A percentile compares a stretch with the other conserved stretches of the same genome.
Conservation (phyloP, 805 yeast species). For the Monosporozyma solicola region DNA sequence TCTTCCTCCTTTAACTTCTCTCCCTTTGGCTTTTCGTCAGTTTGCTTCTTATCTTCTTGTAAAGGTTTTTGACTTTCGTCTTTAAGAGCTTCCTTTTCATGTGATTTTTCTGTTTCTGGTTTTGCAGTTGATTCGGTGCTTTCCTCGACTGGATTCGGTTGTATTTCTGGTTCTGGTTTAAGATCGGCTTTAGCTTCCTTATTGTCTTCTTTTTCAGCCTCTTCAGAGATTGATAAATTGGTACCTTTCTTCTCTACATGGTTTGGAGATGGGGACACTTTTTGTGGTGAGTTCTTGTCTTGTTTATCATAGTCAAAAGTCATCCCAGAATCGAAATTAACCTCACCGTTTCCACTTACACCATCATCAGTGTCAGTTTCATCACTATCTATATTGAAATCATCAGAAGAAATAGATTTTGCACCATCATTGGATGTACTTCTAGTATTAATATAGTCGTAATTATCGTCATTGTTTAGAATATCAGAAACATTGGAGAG, state of each 20-base stretch:
- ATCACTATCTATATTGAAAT: conserved; percentile 12
- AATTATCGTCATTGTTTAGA: background rate
- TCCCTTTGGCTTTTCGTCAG: background rate
- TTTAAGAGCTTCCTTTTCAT: background rate
- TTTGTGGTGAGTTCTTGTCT: conserved; percentile 15
- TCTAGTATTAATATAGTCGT: conserved; percentile 1
- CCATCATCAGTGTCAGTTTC: conserved; percentile 31
- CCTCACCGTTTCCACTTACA: conserved; percentile 18
- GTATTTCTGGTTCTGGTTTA: background rate
- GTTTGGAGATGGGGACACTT: conserved; percentile 1
- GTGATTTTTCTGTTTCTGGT: background rate
- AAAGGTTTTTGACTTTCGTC: background rate
- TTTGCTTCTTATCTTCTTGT: background rate
- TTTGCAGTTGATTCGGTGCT: background rate
- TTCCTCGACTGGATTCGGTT: background rate
- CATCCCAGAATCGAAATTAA: conserved; percentile 25
- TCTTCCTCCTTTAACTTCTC: background rate
- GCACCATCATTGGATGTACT: background rate
- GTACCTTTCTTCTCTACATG: background rate
- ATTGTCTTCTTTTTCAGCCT: background rate
- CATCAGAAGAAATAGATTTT: background rate
- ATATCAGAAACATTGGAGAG: conserved; percentile 3
- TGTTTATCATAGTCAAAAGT: conserved; percentile 29
- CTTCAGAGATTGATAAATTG: background rate
- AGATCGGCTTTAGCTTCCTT: background rate